These are phyloP conservation scores for Globisporangium spinosum DNA, from an alignment of 352 stramenopile genomes.

Conservation along the genomic window DNA sequence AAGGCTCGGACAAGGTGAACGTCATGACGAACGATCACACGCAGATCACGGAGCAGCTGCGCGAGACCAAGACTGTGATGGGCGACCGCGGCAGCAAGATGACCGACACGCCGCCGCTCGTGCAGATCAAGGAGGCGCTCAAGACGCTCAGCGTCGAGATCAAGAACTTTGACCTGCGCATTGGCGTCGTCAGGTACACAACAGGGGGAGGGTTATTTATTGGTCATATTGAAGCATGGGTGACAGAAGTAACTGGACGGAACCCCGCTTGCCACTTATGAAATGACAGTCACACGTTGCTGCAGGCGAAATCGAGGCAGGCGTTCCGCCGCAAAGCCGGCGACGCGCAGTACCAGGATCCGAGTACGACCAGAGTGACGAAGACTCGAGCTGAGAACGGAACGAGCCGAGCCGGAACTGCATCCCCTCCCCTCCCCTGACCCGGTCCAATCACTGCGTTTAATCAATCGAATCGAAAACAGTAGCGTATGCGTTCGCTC, in stretches of 20 bases:
- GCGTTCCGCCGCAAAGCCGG: slow-evolving; percentile 38
- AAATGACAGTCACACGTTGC: slow-evolving; percentile 47
- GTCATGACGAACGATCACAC: slow-evolving; percentile 75
- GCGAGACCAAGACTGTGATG: slow-evolving; percentile 73
- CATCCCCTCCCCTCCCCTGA: too few relatives aligned
- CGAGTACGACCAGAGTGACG: slow-evolving; percentile 77
- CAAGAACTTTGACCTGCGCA: slow-evolving; percentile 80
- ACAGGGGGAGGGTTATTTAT: background rate
- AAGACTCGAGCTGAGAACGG: slow-evolving; percentile 57
- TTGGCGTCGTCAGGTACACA: slow-evolving; percentile 61
- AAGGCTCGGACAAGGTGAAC: slow-evolving; percentile 64
- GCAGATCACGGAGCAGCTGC: slow-evolving; percentile 67
- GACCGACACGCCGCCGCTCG: slow-evolving; percentile 81
- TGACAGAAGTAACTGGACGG: background rate
- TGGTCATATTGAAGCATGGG: too few relatives aligned
- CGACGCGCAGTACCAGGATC: slow-evolving; percentile 54
- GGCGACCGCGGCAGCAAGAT: slow-evolving; percentile 82
- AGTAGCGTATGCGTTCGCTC: too few relatives aligned
- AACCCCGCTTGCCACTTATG: background rate
- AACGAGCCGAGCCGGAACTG: too few relatives aligned
- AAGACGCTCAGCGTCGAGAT: slow-evolving; percentile 73
- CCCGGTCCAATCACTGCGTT: too few relatives aligned
- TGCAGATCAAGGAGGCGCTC: slow-evolving; percentile 82
- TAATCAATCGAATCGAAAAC: too few relatives aligned
- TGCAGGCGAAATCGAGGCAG: slow-evolving; percentile 71